Percentiles rank a stretch among this genome's conserved stretches.
These are phyloP conservation scores for Phytophthora ohioensis DNA, from an alignment of 352 stramenopile genomes.

Conservation along the genomic window DNA sequence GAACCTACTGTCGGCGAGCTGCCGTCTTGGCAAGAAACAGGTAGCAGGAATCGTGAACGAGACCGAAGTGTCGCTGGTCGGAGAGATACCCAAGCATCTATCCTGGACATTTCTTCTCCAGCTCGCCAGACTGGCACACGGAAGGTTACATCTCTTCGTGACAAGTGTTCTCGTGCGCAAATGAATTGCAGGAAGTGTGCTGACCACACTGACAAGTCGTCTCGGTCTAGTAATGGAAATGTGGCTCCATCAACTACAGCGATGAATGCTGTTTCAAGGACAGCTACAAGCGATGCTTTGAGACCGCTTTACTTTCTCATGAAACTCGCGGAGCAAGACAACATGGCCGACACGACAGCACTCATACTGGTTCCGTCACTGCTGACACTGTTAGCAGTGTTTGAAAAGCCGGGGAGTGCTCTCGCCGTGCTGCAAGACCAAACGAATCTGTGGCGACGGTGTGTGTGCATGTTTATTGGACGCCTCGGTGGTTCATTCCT, in stretches of 20 bases:
- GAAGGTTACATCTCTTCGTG: slow-evolving; percentile 28
- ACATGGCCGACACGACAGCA: slow-evolving; percentile 89
- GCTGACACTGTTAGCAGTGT: slow-evolving; percentile 75
- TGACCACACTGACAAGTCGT: slow-evolving; percentile 13
- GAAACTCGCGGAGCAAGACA: slow-evolving; percentile 90
- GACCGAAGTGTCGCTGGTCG: slow-evolving; percentile 26
- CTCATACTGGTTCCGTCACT: slow-evolving; percentile 87
- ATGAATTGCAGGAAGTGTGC: slow-evolving; percentile 41
- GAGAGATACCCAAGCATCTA: slow-evolving; percentile 28
- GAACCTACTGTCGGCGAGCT: slow-evolving; percentile 23
- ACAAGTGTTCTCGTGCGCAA: slow-evolving; percentile 39
- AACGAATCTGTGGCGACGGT: slow-evolving; percentile 85
- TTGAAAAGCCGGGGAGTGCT: slow-evolving; percentile 75
- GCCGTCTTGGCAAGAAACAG: slow-evolving; percentile 39
- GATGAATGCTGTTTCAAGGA: slow-evolving; percentile 5
- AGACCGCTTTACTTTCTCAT: slow-evolving; percentile 87
- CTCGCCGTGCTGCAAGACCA: slow-evolving; percentile 73
- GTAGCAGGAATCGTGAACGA: slow-evolving; percentile 42
- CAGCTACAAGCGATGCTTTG: slow-evolving; percentile 50
- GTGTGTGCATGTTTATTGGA: slow-evolving; percentile 85
- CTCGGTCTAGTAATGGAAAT: slow-evolving; percentile 15
- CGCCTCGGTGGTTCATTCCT: slow-evolving; percentile 78
- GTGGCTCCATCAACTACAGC: slow-evolving; percentile 1
- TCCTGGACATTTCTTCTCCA: slow-evolving; percentile 25
- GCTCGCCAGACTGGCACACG: slow-evolving; percentile 19